A percentile compares a stretch with the other conserved stretches of the same genome.
Evolutionary conservation across 495 filamentous ascomycete species (phyloP).

Genomic region (Lasiosphaeria miniovina): DNA sequence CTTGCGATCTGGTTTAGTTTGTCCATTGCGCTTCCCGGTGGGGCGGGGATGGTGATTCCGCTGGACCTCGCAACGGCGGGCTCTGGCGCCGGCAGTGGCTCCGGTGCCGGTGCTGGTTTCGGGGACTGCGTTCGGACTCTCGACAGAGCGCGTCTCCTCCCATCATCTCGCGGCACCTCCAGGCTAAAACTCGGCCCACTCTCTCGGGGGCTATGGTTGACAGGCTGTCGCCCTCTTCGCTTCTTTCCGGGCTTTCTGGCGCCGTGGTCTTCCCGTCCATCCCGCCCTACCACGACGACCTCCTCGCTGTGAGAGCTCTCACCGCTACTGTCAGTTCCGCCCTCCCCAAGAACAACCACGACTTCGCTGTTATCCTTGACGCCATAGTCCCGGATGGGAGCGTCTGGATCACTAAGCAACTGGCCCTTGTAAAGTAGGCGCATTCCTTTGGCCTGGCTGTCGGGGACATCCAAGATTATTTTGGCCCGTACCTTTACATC

Average conservation of each 20-base stretch:
- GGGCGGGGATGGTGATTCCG: slow-evolving; percentile 27
- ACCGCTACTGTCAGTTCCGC: slow-evolving; percentile 46
- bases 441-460: slow-evolving; percentile 53
- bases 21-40: slow-evolving; percentile 54
- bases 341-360: slow-evolving; percentile 50
- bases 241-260: slow-evolving; percentile 24
- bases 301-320: slow-evolving; percentile 47
- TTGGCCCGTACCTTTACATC: slow-evolving; percentile 65
- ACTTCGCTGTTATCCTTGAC: slow-evolving; percentile 80
- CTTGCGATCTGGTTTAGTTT: slow-evolving; percentile 67
- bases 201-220: slow-evolving; percentile 36
- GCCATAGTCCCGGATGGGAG: slow-evolving; percentile 68
- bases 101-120: neutral
- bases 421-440: slow-evolving; percentile 82
- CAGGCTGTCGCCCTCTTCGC: slow-evolving; percentile 21
- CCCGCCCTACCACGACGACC: slow-evolving; percentile 33
- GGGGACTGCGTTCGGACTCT: slow-evolving; percentile 30
- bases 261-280: slow-evolving; percentile 19
- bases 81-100: slow-evolving; percentile 4
- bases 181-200: slow-evolving; percentile 36
- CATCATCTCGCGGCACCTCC: slow-evolving; percentile 23
- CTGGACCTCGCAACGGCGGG: slow-evolving; percentile 24
- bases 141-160: slow-evolving; percentile 21
- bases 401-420: slow-evolving; percentile 62
- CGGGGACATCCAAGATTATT: slow-evolving; percentile 56